These are phyloP conservation scores for Schizosaccharomyces versatilis DNA, from an alignment of 1,139 yeast genomes.

Conservation along the genomic window DNA sequence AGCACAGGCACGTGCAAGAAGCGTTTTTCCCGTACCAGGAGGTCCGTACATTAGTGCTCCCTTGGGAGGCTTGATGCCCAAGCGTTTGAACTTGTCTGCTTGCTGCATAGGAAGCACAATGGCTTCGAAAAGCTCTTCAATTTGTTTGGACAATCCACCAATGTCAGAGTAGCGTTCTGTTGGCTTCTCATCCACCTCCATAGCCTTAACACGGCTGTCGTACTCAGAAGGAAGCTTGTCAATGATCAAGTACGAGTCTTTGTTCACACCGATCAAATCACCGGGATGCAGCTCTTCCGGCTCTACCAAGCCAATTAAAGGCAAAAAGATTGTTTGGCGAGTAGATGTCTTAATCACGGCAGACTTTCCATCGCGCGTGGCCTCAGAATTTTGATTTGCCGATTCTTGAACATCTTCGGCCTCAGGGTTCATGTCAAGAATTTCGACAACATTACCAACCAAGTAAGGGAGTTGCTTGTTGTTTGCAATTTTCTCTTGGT, in stretches of 20 bases:
- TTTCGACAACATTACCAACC: conserved; percentile 93
- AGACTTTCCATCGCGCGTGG: conserved; percentile 82
- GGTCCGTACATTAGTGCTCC: conserved; percentile 93
- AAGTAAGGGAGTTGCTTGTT: conserved; percentile 88
- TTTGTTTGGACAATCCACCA: conserved; percentile 94
- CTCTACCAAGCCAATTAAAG: conserved; percentile 86
- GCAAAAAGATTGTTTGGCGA: conserved; percentile 88
- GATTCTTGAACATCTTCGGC: conserved; percentile 82
- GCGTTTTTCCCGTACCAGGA: conserved; percentile 96
- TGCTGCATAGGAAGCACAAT: conserved; percentile 97
- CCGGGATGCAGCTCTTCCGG: conserved; percentile 77
- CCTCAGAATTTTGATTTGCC: conserved; percentile 82
- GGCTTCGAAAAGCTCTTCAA: conserved; percentile 92
- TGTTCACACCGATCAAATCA: conserved; percentile 90
- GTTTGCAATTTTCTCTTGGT: conserved; percentile 86
- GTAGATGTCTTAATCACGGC: conserved; percentile 96
- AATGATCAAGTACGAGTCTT: conserved; percentile 78
- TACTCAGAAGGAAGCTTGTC: conserved; percentile 94
- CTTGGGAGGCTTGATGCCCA: conserved; percentile 92
- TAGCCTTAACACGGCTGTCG: conserved; percentile 91
- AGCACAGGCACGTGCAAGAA: conserved; percentile 95
- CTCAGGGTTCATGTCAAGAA: conserved; percentile 69
- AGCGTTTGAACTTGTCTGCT: conserved; percentile 76
- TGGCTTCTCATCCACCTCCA: conserved; percentile 98
- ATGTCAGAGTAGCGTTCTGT: conserved; percentile 91